Percentiles rank a stretch among this genome's conserved stretches.
phyloP scores from a whole-genome alignment of 2,329 filamentous ascomycete genomes.

The Phoma sp. region DNA sequence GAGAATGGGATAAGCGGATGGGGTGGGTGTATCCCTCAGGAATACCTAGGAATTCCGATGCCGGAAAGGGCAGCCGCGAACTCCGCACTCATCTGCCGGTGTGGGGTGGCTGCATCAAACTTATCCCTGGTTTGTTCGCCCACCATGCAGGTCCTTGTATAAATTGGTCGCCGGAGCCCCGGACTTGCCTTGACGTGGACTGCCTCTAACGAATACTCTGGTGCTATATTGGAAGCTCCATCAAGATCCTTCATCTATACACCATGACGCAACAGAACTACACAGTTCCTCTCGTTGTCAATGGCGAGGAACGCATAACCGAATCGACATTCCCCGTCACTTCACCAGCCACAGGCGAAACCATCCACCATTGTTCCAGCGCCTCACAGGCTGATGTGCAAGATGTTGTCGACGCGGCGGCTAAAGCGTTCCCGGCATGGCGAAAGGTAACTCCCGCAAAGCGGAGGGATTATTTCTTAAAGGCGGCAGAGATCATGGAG shows the following conservation, averaged over 20 bases:
- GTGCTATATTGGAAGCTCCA: too few relatives aligned
- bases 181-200: too few relatives aligned
- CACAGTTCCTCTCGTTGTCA: slow-evolving; percentile 57
- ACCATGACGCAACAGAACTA: slow-evolving; percentile 34
- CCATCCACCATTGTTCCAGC: slow-evolving; percentile 63
- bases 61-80: too few relatives aligned
- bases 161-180: too few relatives aligned
- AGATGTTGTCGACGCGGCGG: slow-evolving; percentile 66
- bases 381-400: slow-evolving; percentile 64
- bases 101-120: too few relatives aligned
- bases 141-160: too few relatives aligned
- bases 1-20: too few relatives aligned
- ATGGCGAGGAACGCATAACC: slow-evolving; percentile 58
- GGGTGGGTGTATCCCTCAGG: too few relatives aligned
- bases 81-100: too few relatives aligned
- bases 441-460: slow-evolving; percentile 64
- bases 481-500: slow-evolving; percentile 71
- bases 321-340: slow-evolving; percentile 62
- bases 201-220: too few relatives aligned
- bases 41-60: too few relatives aligned
- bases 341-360: slow-evolving; percentile 62
- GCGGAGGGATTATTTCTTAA: slow-evolving; percentile 74
- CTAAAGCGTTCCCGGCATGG: slow-evolving; percentile 75
- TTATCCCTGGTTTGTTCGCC: too few relatives aligned
- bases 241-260: not conserved